A percentile compares a stretch with the other conserved stretches of the same genome.
Evolutionary conservation across 805 yeast genomes (phyloP).

Genomic region (Lipomyces lipofer): DNA sequence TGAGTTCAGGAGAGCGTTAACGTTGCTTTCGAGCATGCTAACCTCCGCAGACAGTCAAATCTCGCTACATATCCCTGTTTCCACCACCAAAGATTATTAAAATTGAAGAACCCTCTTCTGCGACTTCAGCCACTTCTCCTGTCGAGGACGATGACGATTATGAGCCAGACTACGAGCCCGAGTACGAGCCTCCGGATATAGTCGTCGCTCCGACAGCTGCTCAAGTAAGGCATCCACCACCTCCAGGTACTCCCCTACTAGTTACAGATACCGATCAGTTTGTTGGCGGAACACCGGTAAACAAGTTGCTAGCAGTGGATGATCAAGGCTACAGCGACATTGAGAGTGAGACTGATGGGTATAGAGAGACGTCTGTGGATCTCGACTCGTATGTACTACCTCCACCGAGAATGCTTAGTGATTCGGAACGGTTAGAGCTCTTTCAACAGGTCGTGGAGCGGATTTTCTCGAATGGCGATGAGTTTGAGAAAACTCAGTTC

Average conservation of each 20-base stretch:
- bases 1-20: too few species aligned
- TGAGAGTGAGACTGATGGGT: conserved; percentile 8
- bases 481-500: conserved; percentile 13
- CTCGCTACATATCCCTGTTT: conserved; percentile 19
- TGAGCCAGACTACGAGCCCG: conserved; percentile 31
- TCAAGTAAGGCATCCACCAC: conserved; percentile 57
- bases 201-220: conserved; percentile 38
- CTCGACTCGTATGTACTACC: conserved; percentile 13
- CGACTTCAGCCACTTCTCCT: conserved; percentile 6
- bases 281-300: background rate
- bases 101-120: conserved; percentile 10
- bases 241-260: conserved; percentile 39
- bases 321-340: conserved; percentile 17
- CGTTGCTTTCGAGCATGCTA: too few species aligned
- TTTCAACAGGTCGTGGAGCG: conserved; percentile 54
- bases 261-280: conserved; percentile 18
- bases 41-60: too few species aligned
- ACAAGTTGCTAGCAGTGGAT: background rate
- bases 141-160: conserved; percentile 39
- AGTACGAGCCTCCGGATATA: conserved; percentile 32
- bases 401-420: conserved; percentile 44
- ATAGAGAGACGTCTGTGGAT: conserved; percentile 13
- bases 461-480: conserved; percentile 23
- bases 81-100: conserved; percentile 15
- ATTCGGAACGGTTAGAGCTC: conserved; percentile 58